Percentiles rank a stretch among this genome's conserved stretches.
phyloP scores from a whole-genome alignment of 495 filamentous ascomycete species.

The Neurospora africana region DNA sequence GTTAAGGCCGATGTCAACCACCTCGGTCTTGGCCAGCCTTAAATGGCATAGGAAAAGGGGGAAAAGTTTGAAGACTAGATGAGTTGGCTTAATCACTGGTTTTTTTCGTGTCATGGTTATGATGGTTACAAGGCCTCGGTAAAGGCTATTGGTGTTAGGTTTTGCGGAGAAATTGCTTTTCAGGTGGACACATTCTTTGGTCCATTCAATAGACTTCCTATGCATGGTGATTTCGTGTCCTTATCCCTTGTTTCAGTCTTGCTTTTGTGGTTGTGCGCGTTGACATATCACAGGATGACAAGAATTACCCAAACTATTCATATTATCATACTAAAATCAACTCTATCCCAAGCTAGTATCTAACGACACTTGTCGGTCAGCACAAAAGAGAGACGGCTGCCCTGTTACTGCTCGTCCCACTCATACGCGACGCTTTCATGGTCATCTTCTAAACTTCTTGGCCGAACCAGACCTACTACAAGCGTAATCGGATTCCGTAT shows the following conservation, averaged over 20 bases:
- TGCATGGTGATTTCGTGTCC: neutral
- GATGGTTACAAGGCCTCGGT: neutral
- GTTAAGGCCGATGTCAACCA: constrained; percentile 44
- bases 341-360: neutral
- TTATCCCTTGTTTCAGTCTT: neutral
- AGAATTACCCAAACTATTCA: neutral
- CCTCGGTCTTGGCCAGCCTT: constrained; percentile 31
- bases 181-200: neutral
- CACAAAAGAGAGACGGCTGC: neutral
- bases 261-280: neutral
- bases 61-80: neutral
- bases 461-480: neutral
- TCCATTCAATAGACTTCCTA: neutral
- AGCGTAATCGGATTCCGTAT: neutral
- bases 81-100: neutral
- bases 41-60: neutral
- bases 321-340: neutral
- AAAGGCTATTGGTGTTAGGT: neutral
- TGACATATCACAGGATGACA: neutral
- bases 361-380: neutral
- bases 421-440: neutral
- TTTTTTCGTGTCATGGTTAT: neutral
- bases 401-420: neutral
- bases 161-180: neutral
- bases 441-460: neutral